A percentile compares a stretch with the other conserved stretches of the same genome.
Evolutionary conservation across 805 yeast species (phyloP).

Genomic region (Metschnikowia borealis): DNA sequence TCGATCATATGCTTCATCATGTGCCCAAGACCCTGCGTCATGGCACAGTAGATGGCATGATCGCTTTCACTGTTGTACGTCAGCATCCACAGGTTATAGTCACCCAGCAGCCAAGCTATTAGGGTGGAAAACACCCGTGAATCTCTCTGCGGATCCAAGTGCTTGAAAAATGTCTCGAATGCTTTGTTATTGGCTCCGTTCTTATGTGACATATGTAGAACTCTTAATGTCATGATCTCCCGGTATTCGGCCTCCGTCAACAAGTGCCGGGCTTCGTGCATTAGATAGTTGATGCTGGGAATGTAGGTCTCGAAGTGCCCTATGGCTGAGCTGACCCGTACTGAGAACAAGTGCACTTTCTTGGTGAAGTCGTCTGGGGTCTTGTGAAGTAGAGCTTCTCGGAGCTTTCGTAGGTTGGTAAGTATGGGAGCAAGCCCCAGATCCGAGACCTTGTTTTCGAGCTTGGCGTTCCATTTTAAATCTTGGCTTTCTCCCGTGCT

Average conservation of each 20-base stretch:
- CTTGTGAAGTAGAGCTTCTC: constrained; percentile 50
- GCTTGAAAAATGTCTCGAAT: constrained; percentile 25
- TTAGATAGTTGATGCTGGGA: constrained; percentile 46
- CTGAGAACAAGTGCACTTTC: constrained; percentile 47
- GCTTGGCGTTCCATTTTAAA: not conserved
- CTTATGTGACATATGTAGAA: constrained; percentile 45
- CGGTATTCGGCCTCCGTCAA: constrained; percentile 29
- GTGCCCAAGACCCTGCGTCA: constrained; percentile 39
- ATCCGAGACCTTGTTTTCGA: not conserved
- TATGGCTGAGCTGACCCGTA: constrained; percentile 40
- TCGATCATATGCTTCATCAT: constrained; percentile 31
- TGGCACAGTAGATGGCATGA: constrained; percentile 29
- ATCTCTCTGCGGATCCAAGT: constrained; percentile 19
- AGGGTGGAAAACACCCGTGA: constrained; percentile 16
- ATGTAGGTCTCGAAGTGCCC: constrained; percentile 53
- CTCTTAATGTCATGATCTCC: constrained; percentile 40
- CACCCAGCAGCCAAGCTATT: constrained; percentile 26
- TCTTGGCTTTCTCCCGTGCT: not conserved
- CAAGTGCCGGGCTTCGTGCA: constrained; percentile 22
- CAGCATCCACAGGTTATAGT: constrained; percentile 29
- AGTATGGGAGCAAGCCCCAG: constrained; percentile 16
- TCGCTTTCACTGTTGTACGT: constrained; percentile 32
- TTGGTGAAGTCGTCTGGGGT: constrained; percentile 37
- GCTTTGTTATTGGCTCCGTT: constrained; percentile 31
- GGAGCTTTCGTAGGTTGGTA: constrained; percentile 41